A percentile compares a stretch with the other conserved stretches of the same genome.
Conservation (phyloP, 192 early-diverging fungal species). For the Coemansia sp. region DNA sequence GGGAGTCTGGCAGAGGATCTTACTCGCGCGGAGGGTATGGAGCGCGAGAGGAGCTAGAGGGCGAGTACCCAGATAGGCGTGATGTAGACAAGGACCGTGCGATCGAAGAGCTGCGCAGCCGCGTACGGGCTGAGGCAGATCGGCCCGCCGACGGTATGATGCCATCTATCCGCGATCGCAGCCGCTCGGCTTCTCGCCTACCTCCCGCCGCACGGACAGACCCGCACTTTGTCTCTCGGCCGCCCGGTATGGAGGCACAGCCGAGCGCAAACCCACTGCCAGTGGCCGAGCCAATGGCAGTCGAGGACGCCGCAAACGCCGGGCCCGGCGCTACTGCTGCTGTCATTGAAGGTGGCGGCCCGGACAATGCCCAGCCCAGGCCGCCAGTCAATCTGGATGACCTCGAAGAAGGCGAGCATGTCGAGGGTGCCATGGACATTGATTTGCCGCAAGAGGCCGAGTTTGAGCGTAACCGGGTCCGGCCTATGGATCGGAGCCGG, state of each 20-base stretch:
- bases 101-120: constrained; percentile 38
- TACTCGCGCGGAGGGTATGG: constrained; percentile 19
- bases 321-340: neutral
- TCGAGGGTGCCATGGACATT: constrained; percentile 23
- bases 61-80: constrained; percentile 15
- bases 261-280: neutral
- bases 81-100: constrained; percentile 39
- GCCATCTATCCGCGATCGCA: constrained; percentile 4
- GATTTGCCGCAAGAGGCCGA: neutral
- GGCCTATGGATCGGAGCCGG: constrained; percentile 6
- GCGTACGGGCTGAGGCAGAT: constrained; percentile 24
- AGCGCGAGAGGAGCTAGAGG: constrained; percentile 8
- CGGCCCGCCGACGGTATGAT: constrained; percentile 2
- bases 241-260: neutral
- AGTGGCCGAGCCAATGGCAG: neutral
- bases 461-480: constrained; percentile 1
- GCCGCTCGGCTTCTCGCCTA: neutral
- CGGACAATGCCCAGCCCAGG: neutral
- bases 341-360: neutral
- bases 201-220: neutral
- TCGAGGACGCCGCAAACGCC: neutral
- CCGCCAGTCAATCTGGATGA: constrained; percentile 26
- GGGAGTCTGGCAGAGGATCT: constrained; percentile 22
- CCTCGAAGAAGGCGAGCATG: constrained; percentile 46
- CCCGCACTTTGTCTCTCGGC: too few species aligned